Percentiles rank a stretch among this genome's conserved stretches.
phyloP scores from a whole-genome alignment of 805 yeast species.

The Pichia eremophila region DNA sequence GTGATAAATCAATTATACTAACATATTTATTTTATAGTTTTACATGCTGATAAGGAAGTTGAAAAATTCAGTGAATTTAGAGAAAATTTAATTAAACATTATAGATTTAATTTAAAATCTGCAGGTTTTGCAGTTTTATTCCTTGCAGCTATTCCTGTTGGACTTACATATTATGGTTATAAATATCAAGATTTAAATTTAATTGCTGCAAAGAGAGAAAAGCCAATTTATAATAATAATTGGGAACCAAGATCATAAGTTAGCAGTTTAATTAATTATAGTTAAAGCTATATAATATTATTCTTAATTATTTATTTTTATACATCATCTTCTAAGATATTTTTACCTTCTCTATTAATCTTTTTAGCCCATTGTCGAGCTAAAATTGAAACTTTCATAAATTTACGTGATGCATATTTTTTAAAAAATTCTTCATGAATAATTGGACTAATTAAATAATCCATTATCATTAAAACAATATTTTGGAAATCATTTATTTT shows the following conservation, averaged over 20 bases:
- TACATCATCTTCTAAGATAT: constrained; percentile 28
- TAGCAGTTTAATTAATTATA: neutral
- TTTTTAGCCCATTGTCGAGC: constrained; percentile 80
- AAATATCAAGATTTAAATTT: constrained; percentile 22
- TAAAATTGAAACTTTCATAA: constrained; percentile 73
- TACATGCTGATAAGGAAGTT: constrained; percentile 24
- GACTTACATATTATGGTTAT: constrained; percentile 24
- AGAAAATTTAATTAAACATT: constrained; percentile 23
- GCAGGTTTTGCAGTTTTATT: constrained; percentile 21
- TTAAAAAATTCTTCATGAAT: constrained; percentile 88
- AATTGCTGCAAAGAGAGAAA: constrained; percentile 24
- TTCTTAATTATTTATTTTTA: neutral
- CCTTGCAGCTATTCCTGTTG: constrained; percentile 26
- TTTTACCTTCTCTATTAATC: constrained; percentile 37
- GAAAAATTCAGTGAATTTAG: constrained; percentile 24
- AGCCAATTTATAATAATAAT: constrained; percentile 19
- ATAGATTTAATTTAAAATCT: constrained; percentile 24
- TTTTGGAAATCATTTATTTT: constrained; percentile 63
- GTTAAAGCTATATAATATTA: neutral
- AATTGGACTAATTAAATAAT: constrained; percentile 70
- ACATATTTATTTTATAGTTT: constrained; percentile 12
- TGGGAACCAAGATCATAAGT: constrained; percentile 21
- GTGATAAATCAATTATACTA: neutral
- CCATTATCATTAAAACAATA: constrained; percentile 64
- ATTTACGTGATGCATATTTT: constrained; percentile 83